Evolutionary conservation across 495 filamentous ascomycete species (phyloP), one percentile per base, ranked within the genome.

Genomic region (Trichoderma gamsii): DNA sequence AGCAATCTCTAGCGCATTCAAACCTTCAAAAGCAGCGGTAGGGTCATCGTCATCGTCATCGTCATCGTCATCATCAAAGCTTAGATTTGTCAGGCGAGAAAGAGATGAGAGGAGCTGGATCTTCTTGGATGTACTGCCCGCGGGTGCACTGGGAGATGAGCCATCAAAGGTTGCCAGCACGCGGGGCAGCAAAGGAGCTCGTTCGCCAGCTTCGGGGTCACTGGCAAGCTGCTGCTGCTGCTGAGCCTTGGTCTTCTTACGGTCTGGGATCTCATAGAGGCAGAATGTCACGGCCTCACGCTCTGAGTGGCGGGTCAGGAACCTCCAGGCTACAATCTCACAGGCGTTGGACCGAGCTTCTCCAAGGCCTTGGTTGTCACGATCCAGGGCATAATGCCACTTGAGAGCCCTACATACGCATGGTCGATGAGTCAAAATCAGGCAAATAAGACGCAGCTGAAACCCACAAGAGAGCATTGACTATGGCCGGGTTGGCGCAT

Each of bases 251-350:
- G 35, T 69, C 63, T 44, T 80, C 56, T 61, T 61, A 61, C 11
- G 56, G 56, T 61, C 77, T 3, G 88, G 88, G 41, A 96, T 84
- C 72, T 97, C 92, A 70, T 89, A 87, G n/a, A 96, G 83, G 63
- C 95, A 87, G 71, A 87, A 92, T 51, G 95, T 90, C 46, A 97
- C 89, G 12, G 87, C 87, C 72, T 97, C 94, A 38, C 87, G 80
- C 69, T 93, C 89, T 4, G 91, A 89, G 27, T 97, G 77, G 73
- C 88, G 88, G 43, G 87, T 88, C 56, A 97, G 81, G 70, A 95
- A 93, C 61, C 93, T 86, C 89, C 93, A 97, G 35, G 94, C 94
- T 21, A 96, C 90, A 70, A 94, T 90, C 78, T 98, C 93, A 76
- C 93, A 97, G 29, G 91, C 93, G 76, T 87, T 84, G 4, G 91